These are phyloP conservation scores for Pulveroboletus sp. DNA, from an alignment of 768 basidiomycete species.

Conservation along the genomic window DNA sequence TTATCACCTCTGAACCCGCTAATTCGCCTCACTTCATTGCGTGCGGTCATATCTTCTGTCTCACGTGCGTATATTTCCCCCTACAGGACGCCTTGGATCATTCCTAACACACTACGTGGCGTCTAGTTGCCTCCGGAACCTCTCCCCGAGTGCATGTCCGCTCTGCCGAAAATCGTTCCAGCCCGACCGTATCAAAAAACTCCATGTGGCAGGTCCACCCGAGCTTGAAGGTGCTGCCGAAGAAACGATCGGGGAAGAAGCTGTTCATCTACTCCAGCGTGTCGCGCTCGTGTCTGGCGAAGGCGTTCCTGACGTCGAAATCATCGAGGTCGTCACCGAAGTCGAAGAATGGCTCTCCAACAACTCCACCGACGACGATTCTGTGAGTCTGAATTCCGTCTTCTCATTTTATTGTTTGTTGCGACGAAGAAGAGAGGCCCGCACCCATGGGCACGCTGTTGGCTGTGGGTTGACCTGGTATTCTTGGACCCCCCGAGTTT, in stretches of 20 bases:
- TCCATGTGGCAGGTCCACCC: slow-evolving; percentile 55
- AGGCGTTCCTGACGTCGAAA: slow-evolving; percentile 29
- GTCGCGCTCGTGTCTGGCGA: slow-evolving; percentile 34
- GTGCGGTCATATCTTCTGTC: slow-evolving; percentile 76
- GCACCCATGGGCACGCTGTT: background rate
- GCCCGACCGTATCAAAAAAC: slow-evolving; percentile 54
- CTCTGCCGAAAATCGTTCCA: slow-evolving; percentile 61
- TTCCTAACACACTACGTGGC: slow-evolving; percentile 3
- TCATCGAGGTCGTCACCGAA: slow-evolving; percentile 40
- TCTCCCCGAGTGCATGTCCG: slow-evolving; percentile 53
- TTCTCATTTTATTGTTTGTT: background rate
- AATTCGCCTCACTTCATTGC: slow-evolving; percentile 65
- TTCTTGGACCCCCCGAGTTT: slow-evolving; percentile 14
- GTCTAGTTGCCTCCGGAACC: slow-evolving; percentile 51
- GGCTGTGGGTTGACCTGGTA: background rate
- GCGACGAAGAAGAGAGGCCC: no score
- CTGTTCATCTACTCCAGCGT: slow-evolving; percentile 33
- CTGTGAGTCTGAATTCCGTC: slow-evolving; percentile 21
- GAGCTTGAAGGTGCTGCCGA: slow-evolving; percentile 32
- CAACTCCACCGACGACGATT: slow-evolving; percentile 38
- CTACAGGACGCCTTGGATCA: slow-evolving; percentile 12
- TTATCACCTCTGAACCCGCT: slow-evolving; percentile 41
- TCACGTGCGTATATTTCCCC: slow-evolving; percentile 41
- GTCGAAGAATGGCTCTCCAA: slow-evolving; percentile 48
- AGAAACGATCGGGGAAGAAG: slow-evolving; percentile 40